Evolutionary conservation across 148 eudicot species (phyloP).

Genomic region (Nyssa sinensis): DNA sequence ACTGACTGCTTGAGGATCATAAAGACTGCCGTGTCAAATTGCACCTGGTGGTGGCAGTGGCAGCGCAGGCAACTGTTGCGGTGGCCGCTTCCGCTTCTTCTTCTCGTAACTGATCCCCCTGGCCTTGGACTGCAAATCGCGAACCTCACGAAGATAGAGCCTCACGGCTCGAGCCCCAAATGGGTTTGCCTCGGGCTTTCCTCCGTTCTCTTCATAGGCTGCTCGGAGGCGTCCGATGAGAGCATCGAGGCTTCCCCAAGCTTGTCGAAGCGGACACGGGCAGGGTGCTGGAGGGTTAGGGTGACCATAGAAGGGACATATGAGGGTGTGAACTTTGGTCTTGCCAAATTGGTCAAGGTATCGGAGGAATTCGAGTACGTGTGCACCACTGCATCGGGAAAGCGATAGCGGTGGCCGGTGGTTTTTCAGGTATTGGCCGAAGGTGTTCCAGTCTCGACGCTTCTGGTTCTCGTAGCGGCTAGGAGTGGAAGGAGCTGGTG

Average conservation of each 20-base stretch:
- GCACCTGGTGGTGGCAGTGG: slow-evolving; percentile 5
- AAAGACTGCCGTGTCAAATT: too few species aligned
- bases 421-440: slow-evolving; percentile 49
- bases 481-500: slow-evolving; percentile 7
- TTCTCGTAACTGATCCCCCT: slow-evolving; percentile 63
- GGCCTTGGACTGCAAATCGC: slow-evolving; percentile 58
- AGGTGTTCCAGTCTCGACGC: slow-evolving; percentile 59
- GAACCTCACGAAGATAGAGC: slow-evolving; percentile 51
- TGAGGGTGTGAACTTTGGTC: slow-evolving; percentile 53
- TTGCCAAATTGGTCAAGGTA: slow-evolving; percentile 59
- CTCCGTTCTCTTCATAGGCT: slow-evolving; percentile 57
- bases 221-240: slow-evolving; percentile 59
- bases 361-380: slow-evolving; percentile 54
- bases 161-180: slow-evolving; percentile 62
- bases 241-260: slow-evolving; percentile 68
- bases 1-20: too few species aligned
- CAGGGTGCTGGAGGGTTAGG: slow-evolving; percentile 60
- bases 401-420: slow-evolving; percentile 52
- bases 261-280: slow-evolving; percentile 58
- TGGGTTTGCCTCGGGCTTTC: slow-evolving; percentile 50
- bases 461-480: slow-evolving; percentile 60
- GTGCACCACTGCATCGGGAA: slow-evolving; percentile 54
- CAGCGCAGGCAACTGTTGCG: slow-evolving; percentile 12
- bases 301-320: slow-evolving; percentile 57
- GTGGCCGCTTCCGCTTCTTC: slow-evolving; percentile 46